These are phyloP conservation scores for Plantago ovata DNA, from an alignment of 257 asterid species.

Conservation along the genomic window DNA sequence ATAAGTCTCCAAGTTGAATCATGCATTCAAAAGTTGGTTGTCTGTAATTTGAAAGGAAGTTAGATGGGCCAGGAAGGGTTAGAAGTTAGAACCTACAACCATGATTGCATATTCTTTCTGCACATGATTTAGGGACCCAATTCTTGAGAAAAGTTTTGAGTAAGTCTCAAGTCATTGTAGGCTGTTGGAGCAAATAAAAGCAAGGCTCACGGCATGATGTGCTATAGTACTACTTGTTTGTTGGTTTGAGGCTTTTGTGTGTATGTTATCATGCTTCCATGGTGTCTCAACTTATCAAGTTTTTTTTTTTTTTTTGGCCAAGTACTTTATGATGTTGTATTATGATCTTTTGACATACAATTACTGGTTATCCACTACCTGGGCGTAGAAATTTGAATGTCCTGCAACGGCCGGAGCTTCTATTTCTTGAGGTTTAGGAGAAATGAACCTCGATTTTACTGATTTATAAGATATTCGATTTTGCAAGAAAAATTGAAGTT, in stretches of 20 bases:
- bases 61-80: not conserved
- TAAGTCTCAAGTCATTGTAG: not conserved
- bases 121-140: conserved; percentile 4
- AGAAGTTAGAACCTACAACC: not conserved
- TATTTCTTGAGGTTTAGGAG: no score
- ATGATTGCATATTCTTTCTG: not conserved
- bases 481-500: no score
- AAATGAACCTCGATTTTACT: no score
- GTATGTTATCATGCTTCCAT: not conserved
- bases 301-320: not conserved
- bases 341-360: no score
- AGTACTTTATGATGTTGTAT: not conserved
- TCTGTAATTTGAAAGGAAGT: conserved; percentile 2
- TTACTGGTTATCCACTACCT: no score
- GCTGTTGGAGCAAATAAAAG: not conserved
- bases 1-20: not conserved
- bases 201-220: not conserved
- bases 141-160: not conserved
- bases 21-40: not conserved
- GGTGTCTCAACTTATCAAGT: no score
- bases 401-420: no score
- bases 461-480: no score
- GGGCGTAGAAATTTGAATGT: no score
- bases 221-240: not conserved
- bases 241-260: not conserved